These are phyloP conservation scores for Pythium sp. DNA, from an alignment of 352 stramenopile genomes.

Conservation along the genomic window DNA sequence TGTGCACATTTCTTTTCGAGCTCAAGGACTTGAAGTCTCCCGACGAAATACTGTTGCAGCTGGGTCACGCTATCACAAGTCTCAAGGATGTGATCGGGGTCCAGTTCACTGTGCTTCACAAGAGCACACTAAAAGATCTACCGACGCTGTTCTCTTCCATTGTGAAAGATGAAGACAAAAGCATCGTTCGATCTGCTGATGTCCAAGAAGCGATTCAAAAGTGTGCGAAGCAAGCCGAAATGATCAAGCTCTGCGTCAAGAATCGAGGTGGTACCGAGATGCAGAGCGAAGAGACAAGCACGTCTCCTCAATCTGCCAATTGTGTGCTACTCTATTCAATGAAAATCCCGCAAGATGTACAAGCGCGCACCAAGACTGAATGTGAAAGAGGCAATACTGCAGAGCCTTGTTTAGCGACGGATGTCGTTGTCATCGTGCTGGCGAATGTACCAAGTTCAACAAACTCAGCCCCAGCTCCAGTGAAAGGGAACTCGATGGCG, in stretches of 20 bases:
- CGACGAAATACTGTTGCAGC: not conserved
- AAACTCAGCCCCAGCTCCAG: not conserved
- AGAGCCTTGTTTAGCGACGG: not conserved
- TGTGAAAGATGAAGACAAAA: not conserved
- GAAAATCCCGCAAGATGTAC: not conserved
- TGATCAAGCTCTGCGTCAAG: not conserved
- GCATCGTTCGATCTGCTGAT: not conserved
- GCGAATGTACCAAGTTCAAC: too few relatives aligned
- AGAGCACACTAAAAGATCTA: not conserved
- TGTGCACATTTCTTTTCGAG: not conserved
- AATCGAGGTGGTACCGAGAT: not conserved
- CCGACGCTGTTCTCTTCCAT: conserved; percentile 11
- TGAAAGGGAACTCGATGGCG: not conserved
- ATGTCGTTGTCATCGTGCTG: not conserved
- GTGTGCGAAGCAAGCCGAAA: not conserved
- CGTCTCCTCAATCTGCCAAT: not conserved
- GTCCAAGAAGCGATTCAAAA: conserved; percentile 6
- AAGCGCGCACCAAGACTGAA: not conserved
- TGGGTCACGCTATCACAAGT: conserved; percentile 8
- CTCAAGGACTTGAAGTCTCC: not conserved
- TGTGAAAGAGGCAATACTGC: not conserved
- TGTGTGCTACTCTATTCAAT: not conserved
- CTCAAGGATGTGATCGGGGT: conserved; percentile 2
- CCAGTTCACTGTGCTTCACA: not conserved
- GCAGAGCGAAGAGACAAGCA: not conserved